Evolutionary conservation across 2,329 filamentous ascomycete species (phyloP), one percentile per base, ranked within the genome.

Genomic region (Pseudovirgaria hyperparasitica): DNA sequence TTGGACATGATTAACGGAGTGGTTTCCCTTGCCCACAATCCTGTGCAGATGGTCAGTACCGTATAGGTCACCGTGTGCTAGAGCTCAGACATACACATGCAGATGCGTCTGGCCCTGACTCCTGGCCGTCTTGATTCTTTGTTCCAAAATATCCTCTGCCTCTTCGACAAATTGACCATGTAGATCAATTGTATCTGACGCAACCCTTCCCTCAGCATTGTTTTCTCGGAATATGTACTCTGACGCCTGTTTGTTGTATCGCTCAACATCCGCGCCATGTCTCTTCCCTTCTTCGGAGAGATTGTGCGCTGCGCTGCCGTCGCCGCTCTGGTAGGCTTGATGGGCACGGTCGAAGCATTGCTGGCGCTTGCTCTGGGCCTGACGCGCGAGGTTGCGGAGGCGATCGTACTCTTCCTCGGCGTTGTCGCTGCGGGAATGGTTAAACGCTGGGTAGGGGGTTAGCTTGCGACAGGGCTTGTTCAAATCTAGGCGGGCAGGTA

Each of bases 211-310:
- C 3, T 64, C 54, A 12, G 81, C 76, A 51, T 96, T 96, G 63
- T 94, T 94, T 59, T 87, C 84, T 21, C 85, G 77, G 63, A 98
- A 94, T 50, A 96, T 96, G 55, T 72, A 92, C 32, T 94, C 82
- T 33, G 82, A 82, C 2, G 90, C 90, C 55, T 93, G 84, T 38
- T 71, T 74, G 64, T 94, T 94, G 61, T 85, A 92, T 33, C 77
- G 65, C 39, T 92, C 82, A 72, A 92, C 90, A 50, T 78, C 71
- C 32, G 73, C 71, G 22, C 77, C 85, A 54, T 96, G 86, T 23
- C 62, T 57, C 58, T 96, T 93, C 47, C 81, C 82, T 55, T 92
- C 72, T 44, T 90, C 75, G 20, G 78, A 86, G 27, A 93, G 68
- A 29, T 81, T 62, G 54, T 94, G 85, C 26, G 90, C 90, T n/a